A percentile compares a stretch with the other conserved stretches of the same genome.
These are phyloP conservation scores for Trametes elegans DNA, from an alignment of 768 basidiomycete species.

Conservation along the genomic window DNA sequence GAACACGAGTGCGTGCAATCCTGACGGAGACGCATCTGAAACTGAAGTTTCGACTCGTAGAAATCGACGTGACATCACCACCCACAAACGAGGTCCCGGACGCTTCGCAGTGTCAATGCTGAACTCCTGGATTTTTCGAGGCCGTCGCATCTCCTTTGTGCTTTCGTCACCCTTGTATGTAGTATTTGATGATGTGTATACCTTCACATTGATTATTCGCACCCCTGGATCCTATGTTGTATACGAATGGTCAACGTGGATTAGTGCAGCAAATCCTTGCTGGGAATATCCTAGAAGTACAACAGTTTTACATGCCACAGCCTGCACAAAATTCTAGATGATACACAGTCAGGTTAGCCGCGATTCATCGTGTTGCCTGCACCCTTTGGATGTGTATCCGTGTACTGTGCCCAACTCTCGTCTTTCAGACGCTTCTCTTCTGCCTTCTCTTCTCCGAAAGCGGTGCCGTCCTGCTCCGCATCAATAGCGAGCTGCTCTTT, in stretches of 20 bases:
- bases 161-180: constrained; percentile 14
- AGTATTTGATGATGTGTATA: constrained; percentile 11
- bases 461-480: constrained; percentile 82
- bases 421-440: constrained; percentile 83
- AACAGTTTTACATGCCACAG: constrained; percentile 12
- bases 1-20: constrained; percentile 41
- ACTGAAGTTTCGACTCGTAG: constrained; percentile 38
- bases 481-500: constrained; percentile 78
- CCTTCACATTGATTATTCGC: constrained; percentile 10
- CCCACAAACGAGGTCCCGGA: constrained; percentile 71
- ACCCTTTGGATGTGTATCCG: constrained; percentile 82
- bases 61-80: constrained; percentile 88
- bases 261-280: not conserved
- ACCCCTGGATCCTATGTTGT: constrained; percentile 11
- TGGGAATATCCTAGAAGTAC: not conserved
- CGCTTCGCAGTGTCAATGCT: constrained; percentile 85
- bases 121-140: constrained; percentile 27
- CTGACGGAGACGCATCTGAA: not conserved
- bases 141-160: constrained; percentile 6
- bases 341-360: constrained; percentile 44
- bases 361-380: constrained; percentile 98
- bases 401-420: constrained; percentile 89
- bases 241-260: not conserved
- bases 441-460: constrained; percentile 58
- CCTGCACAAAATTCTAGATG: not conserved